Evolutionary conservation across 106 monocot species (phyloP), one percentile per base, ranked within the genome.

Genomic region (Ottelia alismoides): DNA sequence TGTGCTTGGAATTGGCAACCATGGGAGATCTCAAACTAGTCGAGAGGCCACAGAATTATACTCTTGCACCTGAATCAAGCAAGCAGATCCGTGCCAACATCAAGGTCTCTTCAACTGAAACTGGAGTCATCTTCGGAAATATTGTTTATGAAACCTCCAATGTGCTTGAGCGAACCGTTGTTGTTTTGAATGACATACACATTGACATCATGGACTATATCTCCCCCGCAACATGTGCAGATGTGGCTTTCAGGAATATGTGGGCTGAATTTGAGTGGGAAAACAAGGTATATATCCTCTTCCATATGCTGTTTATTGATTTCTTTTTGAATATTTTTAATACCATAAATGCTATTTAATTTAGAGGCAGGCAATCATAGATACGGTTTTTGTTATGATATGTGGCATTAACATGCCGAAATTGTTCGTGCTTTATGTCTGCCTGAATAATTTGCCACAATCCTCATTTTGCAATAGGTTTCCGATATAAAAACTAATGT

Each of bases 231-330:
- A 65, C 62, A 5, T 92, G 92, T 79, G 73, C 82, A 73, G 92
- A 92, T 71, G 79, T 66, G 11, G 71, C 86, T 50, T 92, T 92
- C 63, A 78, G 82, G 59, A 82, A 69, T 29, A 92, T 92, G 92
- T 92, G 92, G 92, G 85, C 85, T 23, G 82, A 86, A 69, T 92
- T 92, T 60, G 92, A 92, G 67, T 92, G 92, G 92, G 92, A 92
- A 69, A 86, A 92, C 55, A 92, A 92, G 92, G 92, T 92, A 78
- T 5, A 11, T 12, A n/a, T n/a, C n/a, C n/a, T n/a, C n/a, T n/a
- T n/a, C n/a, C n/a, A n/a, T n/a, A n/a, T n/a, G n/a, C n/a, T n/a
- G n/a, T n/a, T n/a, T n/a, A n/a, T n/a, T n/a, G n/a, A n/a, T n/a
- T n/a, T n/a, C n/a, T n/a, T n/a, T n/a, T n/a, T n/a, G n/a, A n/a